Conservation (phyloP, 208 protist species). For the Angomonas ambiguus region DNA sequence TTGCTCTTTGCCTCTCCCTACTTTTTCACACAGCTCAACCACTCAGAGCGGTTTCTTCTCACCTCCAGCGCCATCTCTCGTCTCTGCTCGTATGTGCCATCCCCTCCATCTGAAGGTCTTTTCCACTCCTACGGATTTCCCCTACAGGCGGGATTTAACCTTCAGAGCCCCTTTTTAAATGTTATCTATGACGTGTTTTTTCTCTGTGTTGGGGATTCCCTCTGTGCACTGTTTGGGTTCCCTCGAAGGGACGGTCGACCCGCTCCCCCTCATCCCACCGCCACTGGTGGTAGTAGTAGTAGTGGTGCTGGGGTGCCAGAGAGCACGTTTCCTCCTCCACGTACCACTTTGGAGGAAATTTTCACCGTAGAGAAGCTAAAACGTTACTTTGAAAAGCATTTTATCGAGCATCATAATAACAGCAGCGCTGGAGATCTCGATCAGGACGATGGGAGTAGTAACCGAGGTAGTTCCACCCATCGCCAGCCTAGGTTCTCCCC, state of each 20-base stretch:
- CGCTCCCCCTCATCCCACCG: no score
- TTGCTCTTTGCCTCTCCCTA: slow-evolving; percentile 40
- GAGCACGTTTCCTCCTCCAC: no score
- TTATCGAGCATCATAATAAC: no score
- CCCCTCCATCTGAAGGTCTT: neutral
- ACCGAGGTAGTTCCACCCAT: neutral
- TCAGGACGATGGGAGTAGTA: neutral
- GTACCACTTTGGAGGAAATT: neutral
- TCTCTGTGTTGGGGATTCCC: slow-evolving; percentile 1
- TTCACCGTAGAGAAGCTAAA: neutral
- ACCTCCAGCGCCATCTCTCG: slow-evolving; percentile 37
- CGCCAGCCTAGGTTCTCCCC: no score
- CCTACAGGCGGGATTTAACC: neutral
- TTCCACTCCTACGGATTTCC: neutral
- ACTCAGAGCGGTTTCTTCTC: slow-evolving; percentile 38
- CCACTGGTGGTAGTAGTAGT: no score
- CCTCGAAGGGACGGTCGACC: neutral
- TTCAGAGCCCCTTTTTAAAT: neutral
- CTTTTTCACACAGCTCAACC: slow-evolving; percentile 27
- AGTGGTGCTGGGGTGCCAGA: no score
- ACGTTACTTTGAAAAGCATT: neutral
- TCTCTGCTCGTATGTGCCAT: no score
- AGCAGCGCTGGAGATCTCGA: no score
- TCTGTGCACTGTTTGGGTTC: neutral
- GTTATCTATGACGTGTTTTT: neutral